Conservation (phyloP, 108 stramenopile species). For the Cyclotella choctawhatcheeana region DNA sequence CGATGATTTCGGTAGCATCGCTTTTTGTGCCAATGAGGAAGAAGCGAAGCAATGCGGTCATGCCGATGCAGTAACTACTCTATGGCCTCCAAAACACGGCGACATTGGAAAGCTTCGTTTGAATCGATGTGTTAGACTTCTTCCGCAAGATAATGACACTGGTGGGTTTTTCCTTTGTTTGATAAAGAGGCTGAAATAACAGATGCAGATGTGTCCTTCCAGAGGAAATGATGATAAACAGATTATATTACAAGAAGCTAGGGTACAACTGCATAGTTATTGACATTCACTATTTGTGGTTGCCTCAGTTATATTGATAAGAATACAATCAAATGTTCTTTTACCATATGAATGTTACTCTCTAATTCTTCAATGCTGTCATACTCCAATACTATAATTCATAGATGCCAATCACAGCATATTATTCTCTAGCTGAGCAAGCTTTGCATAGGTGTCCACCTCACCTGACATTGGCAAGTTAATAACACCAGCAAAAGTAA, state of each 20-base stretch:
- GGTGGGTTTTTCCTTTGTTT: slow-evolving; percentile 97
- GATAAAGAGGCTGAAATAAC: slow-evolving; percentile 54
- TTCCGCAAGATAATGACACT: slow-evolving; percentile 96
- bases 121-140: slow-evolving; percentile 81
- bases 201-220: too few relatives aligned
- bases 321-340: too few relatives aligned
- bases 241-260: too few relatives aligned
- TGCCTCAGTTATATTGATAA: too few relatives aligned
- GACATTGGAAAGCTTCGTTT: slow-evolving; percentile 30
- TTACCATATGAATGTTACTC: too few relatives aligned
- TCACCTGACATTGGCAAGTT: slow-evolving; percentile 41
- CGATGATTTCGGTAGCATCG: slow-evolving; percentile 47
- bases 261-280: too few relatives aligned
- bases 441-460: slow-evolving; percentile 37
- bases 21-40: slow-evolving; percentile 55
- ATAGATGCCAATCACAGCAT: too few relatives aligned
- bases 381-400: too few relatives aligned
- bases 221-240: too few relatives aligned
- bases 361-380: too few relatives aligned
- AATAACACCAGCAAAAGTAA: slow-evolving; percentile 74
- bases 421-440: slow-evolving; percentile 57
- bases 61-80: slow-evolving; percentile 36
- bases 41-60: slow-evolving; percentile 48
- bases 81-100: slow-evolving; percentile 59
- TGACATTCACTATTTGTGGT: too few relatives aligned